Percentiles rank a stretch among this genome's conserved stretches.
phyloP scores from a whole-genome alignment of 495 filamentous ascomycete genomes.

The Neurospora discreta region DNA sequence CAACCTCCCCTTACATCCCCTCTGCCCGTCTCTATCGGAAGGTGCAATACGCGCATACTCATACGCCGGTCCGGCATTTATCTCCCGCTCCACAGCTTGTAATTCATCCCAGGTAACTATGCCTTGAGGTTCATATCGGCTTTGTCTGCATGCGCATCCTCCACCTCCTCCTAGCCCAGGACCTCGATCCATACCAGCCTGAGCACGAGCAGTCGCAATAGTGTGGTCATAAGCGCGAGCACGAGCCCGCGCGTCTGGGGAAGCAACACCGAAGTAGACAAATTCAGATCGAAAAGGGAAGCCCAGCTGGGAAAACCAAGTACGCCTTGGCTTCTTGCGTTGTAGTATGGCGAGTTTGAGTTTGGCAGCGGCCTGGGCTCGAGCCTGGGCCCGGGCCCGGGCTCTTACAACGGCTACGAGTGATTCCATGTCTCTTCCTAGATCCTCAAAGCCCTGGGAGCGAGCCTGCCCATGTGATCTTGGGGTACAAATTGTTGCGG shows the following conservation, averaged over 20 bases:
- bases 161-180: too few species aligned
- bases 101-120: background rate
- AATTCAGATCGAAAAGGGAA: background rate
- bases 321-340: background rate
- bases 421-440: background rate
- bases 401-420: background rate
- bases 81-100: background rate
- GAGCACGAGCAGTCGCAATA: background rate
- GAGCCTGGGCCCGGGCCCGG: rapidly evolving
- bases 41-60: background rate
- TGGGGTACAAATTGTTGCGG: background rate
- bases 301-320: background rate
- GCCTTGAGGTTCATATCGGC: too few species aligned
- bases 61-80: background rate
- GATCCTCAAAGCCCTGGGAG: background rate
- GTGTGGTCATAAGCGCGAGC: background rate
- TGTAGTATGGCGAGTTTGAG: background rate
- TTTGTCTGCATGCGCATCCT: too few species aligned
- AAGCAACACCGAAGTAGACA: background rate
- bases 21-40: background rate
- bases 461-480: background rate
- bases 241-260: rapidly evolving
- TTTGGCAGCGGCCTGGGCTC: background rate
- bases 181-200: background rate
- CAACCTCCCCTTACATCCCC: background rate